phyloP scores from a whole-genome alignment of 2,329 filamentous ascomycete genomes.

The Epichloe scottii region DNA sequence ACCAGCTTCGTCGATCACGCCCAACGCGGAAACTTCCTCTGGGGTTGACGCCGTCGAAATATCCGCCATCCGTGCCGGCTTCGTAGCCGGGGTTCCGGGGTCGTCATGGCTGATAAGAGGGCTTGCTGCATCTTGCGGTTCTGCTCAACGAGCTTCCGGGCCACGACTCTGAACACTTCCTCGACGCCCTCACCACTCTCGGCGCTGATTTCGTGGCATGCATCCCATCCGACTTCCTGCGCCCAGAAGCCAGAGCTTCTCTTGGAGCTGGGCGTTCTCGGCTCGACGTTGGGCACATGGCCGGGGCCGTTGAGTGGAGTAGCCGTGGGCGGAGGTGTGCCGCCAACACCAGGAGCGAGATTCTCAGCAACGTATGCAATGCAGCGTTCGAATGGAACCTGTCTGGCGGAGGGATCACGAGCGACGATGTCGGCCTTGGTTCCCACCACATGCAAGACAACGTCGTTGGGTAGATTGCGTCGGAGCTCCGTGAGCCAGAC shows the following conservation, averaged over 20 bases:
- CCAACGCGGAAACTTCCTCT: constrained; percentile 44
- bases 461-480: constrained; percentile 61
- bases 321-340: constrained; percentile 56
- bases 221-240: constrained; percentile 89
- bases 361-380: constrained; percentile 94
- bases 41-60: constrained; percentile 37
- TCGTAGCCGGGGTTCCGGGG: constrained; percentile 38
- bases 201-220: constrained; percentile 91
- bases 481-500: constrained; percentile 79
- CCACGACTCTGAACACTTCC: constrained; percentile 73
- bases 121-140: constrained; percentile 51
- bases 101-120: constrained; percentile 40
- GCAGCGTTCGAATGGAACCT: constrained; percentile 88
- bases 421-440: constrained; percentile 89
- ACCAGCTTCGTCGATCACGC: constrained; percentile 45
- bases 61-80: constrained; percentile 31
- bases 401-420: constrained; percentile 61
- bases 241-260: constrained; percentile 74
- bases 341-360: constrained; percentile 57
- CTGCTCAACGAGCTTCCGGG: constrained; percentile 50
- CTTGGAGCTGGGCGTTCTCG: constrained; percentile 49
- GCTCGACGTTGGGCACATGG: constrained; percentile 27
- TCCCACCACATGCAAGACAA: constrained; percentile 88
- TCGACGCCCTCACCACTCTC: constrained; percentile 93
- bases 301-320: constrained; percentile 22